phyloP scores from a whole-genome alignment of 495 filamentous ascomycete genomes.

The Geopyxis carbonaria region DNA sequence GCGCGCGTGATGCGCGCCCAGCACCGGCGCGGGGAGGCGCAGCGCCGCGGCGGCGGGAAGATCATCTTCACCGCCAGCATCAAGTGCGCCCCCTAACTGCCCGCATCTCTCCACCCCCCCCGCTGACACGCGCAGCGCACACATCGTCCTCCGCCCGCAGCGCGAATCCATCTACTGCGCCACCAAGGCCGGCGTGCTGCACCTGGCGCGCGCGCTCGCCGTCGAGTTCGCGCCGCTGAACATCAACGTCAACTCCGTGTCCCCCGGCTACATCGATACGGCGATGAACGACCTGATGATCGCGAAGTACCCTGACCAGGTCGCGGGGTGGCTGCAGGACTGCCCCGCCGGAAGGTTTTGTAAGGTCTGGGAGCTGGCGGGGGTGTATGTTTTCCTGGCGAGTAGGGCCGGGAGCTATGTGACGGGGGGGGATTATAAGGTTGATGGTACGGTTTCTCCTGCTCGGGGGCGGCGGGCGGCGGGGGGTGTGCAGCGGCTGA shows the following conservation, averaged over 20 bases:
- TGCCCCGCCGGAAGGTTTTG: constrained; percentile 90
- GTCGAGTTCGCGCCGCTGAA: constrained; percentile 75
- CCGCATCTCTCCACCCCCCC: background rate
- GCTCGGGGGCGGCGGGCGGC: background rate
- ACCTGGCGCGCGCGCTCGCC: constrained; percentile 60
- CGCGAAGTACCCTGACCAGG: constrained; percentile 64
- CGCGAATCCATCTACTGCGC: constrained; percentile 24
- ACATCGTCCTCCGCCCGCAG: constrained; percentile 23
- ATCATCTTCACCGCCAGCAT: constrained; percentile 24
- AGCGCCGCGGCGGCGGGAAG: constrained; percentile 20
- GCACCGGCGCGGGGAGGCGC: no score
- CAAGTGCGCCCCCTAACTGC: constrained; percentile 10
- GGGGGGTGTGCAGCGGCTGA: background rate
- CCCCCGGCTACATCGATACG: constrained; percentile 38
- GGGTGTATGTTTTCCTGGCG: constrained; percentile 73
- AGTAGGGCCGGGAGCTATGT: constrained; percentile 76
- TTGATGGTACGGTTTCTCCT: constrained; percentile 44
- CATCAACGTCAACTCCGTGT: constrained; percentile 83
- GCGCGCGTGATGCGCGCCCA: no score
- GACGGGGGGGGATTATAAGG: constrained; percentile 75
- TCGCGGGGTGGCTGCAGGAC: constrained; percentile 71
- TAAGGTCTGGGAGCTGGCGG: constrained; percentile 79
- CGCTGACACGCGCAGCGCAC: constrained; percentile 12
- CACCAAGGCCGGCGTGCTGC: constrained; percentile 71
- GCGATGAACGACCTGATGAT: constrained; percentile 46